Conservation (phyloP, 352 stramenopile genomes). For the Globisporangium emineosum region DNA sequence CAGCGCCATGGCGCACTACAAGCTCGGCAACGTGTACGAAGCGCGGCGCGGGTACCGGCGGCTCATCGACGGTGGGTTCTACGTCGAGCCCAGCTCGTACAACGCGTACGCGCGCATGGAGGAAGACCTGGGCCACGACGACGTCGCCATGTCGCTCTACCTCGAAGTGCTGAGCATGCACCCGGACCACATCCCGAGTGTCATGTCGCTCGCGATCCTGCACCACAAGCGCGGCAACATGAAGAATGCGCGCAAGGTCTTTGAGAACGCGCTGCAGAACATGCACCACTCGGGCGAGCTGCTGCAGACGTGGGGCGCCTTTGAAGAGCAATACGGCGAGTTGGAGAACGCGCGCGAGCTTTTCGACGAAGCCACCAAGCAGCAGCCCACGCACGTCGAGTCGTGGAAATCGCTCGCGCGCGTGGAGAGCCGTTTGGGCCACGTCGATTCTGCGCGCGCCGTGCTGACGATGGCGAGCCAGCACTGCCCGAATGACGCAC, state of each 20-base stretch:
- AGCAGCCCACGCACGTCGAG: slow-evolving; percentile 60
- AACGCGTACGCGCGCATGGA: slow-evolving; percentile 87
- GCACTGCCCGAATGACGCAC: slow-evolving; percentile 61
- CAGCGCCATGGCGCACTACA: slow-evolving; percentile 72
- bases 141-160: slow-evolving; percentile 64
- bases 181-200: slow-evolving; percentile 69
- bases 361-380: slow-evolving; percentile 66
- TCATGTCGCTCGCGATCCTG: slow-evolving; percentile 75
- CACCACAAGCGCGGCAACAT: slow-evolving; percentile 49
- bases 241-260: slow-evolving; percentile 51
- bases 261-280: slow-evolving; percentile 60
- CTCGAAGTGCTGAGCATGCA: slow-evolving; percentile 49
- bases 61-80: slow-evolving; percentile 70
- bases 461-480: slow-evolving; percentile 65
- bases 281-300: slow-evolving; percentile 54
- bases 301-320: slow-evolving; percentile 66
- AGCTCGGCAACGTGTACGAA: slow-evolving; percentile 75
- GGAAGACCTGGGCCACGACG: slow-evolving; percentile 68
- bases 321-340: slow-evolving; percentile 75
- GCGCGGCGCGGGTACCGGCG: slow-evolving; percentile 65
- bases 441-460: slow-evolving; percentile 59
- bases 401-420: slow-evolving; percentile 67
- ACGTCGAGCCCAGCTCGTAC: slow-evolving; percentile 68
- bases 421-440: slow-evolving; percentile 55
- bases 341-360: slow-evolving; percentile 69